Base-by-base conservation (phyloP, 371 early-diverging fungal genomes). In the Lichtheimia ornata region DNA sequence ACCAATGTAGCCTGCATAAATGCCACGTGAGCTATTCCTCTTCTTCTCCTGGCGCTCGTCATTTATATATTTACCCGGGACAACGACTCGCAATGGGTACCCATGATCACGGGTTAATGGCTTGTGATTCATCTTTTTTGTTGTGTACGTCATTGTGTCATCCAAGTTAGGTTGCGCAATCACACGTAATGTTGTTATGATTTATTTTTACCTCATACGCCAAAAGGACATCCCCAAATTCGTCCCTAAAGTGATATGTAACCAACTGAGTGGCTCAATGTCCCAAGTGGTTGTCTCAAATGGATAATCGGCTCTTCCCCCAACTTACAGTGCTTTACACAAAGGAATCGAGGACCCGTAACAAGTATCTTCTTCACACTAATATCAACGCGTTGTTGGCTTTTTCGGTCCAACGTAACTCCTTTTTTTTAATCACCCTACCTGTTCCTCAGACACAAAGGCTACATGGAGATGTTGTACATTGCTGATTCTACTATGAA, bases 311-410 rank as follows among this genome's bases (percentile, higher is more conserved):
- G 35, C 35, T 35, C 11, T 35, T 9, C 9, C 35, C 4, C 18
- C 18, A n/a, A 61, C 79, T 69, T 81, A 82, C 86, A 93, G 69
- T 20, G 88, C 94, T 73, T 91, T 93, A 42, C 80, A 72, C 20
- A 92, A 65, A 3, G 94, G 94, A 30, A 95, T 90, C 6, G 91
- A 91, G 24, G 91, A 87, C 13, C 93, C 94, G 67, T 95, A 95
- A 58, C 88, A 83, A 18, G 55, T 76, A 53, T 89, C 88, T 47
- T 90, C 91, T 35, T 80, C 76, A 25, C 82, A 80, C 81, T 80
- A 14, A 14, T 27, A 50, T 18, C 35, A 35, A 11, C 35, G 35
- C 11, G 2, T 35, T 9, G 2, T 35, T 35, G 35, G 5, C 35
- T 2, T 35, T 30, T 35, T 35, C 11, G 35, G 35, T 9, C 11